Percentiles rank a stretch among this genome's conserved stretches.
Evolutionary conservation across 225 moss, liverwort and hornwort species (phyloP).

Genomic region (Physcomitrellopsis africana): DNA sequence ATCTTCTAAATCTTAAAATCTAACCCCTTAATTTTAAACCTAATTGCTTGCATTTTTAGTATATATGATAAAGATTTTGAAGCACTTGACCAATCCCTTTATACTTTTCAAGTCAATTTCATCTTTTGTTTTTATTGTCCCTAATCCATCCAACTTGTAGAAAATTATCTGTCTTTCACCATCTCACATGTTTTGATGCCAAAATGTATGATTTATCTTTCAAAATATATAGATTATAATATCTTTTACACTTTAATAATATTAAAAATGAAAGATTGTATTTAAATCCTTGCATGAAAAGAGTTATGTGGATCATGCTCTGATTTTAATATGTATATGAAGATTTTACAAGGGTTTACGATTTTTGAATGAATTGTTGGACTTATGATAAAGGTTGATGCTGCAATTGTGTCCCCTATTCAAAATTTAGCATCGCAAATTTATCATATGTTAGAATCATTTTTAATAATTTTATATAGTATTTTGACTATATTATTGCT

Average conservation of each 20-base stretch:
- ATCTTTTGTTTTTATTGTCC: not conserved
- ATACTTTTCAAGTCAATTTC: slow-evolving; percentile 65
- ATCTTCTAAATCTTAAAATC: too few species aligned
- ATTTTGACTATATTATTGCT: too few species aligned
- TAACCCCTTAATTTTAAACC: too few species aligned
- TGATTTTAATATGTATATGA: not conserved
- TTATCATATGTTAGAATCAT: slow-evolving; percentile 71
- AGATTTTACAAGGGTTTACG: too few species aligned
- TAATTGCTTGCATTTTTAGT: slow-evolving; percentile 86
- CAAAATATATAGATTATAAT: too few species aligned
- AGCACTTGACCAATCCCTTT: slow-evolving; percentile 64
- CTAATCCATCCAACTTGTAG: not conserved
- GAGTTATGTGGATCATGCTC: not conserved
- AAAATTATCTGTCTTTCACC: not conserved
- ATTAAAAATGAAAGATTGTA: not conserved
- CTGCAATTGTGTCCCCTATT: slow-evolving; percentile 88
- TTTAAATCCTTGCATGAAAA: not conserved
- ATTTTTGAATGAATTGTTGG: not conserved
- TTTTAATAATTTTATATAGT: too few species aligned
- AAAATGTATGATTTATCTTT: not conserved
- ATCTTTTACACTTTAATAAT: not conserved
- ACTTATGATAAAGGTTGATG: slow-evolving; percentile 71
- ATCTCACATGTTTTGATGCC: too few species aligned
- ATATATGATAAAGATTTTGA: slow-evolving; percentile 82
- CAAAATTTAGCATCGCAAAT: slow-evolving; percentile 95